Evolutionary conservation across 768 basidiomycete genomes (phyloP), one percentile per base, ranked within the genome.

Genomic region (Strobilomyces echinocephalus): DNA sequence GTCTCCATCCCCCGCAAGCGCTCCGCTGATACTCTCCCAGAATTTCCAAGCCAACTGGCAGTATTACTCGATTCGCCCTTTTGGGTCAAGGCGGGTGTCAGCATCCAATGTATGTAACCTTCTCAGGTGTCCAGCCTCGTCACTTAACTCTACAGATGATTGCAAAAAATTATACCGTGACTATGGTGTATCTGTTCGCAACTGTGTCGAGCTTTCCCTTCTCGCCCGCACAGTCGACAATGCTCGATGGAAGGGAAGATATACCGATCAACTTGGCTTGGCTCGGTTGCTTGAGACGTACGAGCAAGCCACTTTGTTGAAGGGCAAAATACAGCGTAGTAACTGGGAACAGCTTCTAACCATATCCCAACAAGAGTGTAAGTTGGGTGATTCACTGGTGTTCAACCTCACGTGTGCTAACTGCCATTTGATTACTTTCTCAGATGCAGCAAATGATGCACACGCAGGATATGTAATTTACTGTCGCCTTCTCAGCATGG

Each of bases 381-480:
- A 63, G 83, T 74, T 10, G 8, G 10, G 16, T 45, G 9, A 21
- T 30, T 36, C 36, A 33, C 18, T 28, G 1, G 7, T n/a, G 16
- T 28, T 20, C 41, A 11, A 15, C 30, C 44, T n/a, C 30, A 40
- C 16, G 31, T 46, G 26, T 24, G 18, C 31, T 54, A 51, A 33
- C 24, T n/a, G 1, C 14, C 51, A 59, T 33, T 21, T 65, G 45
- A 57, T 57, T 53, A 4, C 35, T 47, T 43, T 49, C 20, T 24
- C 57, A 86, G 88, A 90, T 69, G 89, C 85, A 4, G 79, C 76
- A 31, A 85, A 87, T 62, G 89, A 91, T 59, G 83, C 83, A 2
- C 81, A 85, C 61, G 78, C 86, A 4, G 85, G 82, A 12, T 80
- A 80, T 57, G 57, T 69, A 1, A 57, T 90, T 21, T 84, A 82